phyloP scores from a whole-genome alignment of 1,139 yeast genomes.

The Kluyveromyces sp. region DNA sequence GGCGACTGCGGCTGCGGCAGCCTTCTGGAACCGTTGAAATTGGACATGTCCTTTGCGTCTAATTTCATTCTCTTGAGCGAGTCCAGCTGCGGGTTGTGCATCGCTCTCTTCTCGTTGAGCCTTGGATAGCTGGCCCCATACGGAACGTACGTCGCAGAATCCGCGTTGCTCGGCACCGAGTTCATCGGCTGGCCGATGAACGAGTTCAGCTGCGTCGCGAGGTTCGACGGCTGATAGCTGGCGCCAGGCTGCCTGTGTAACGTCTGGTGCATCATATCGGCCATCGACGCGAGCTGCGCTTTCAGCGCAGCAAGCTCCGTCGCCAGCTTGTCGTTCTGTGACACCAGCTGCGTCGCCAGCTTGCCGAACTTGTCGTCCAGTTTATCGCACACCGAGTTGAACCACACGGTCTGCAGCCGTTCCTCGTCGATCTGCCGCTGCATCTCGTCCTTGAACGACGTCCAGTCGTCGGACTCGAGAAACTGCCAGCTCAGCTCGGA shows the following conservation, averaged over 20 bases:
- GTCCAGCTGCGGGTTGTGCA: not conserved
- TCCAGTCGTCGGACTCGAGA: constrained; percentile 6
- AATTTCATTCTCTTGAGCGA: constrained; percentile 3
- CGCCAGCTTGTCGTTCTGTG: constrained; percentile 27
- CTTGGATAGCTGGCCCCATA: not conserved
- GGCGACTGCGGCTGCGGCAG: constrained; percentile 5
- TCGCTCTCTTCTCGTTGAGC: not conserved
- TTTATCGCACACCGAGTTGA: constrained; percentile 10
- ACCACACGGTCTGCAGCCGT: constrained; percentile 7
- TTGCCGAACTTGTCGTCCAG: constrained; percentile 22
- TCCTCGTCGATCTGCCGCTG: constrained; percentile 10
- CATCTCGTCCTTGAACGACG: constrained; percentile 10
- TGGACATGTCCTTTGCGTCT: constrained; percentile 3
- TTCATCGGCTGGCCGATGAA: no score
- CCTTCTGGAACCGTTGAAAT: constrained; percentile 5
- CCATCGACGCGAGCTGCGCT: constrained; percentile 22
- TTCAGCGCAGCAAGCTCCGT: constrained; percentile 27
- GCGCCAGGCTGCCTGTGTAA: no score
- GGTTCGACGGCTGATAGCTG: no score
- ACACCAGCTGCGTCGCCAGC: constrained; percentile 25
- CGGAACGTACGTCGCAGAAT: no score
- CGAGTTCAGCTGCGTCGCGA: no score
- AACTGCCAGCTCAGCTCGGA: constrained; percentile 10
- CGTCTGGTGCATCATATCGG: constrained; percentile 25
- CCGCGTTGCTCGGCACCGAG: no score